These are phyloP conservation scores for Hemileccinum impolitum DNA, from an alignment of 768 basidiomycete species.

Conservation along the genomic window DNA sequence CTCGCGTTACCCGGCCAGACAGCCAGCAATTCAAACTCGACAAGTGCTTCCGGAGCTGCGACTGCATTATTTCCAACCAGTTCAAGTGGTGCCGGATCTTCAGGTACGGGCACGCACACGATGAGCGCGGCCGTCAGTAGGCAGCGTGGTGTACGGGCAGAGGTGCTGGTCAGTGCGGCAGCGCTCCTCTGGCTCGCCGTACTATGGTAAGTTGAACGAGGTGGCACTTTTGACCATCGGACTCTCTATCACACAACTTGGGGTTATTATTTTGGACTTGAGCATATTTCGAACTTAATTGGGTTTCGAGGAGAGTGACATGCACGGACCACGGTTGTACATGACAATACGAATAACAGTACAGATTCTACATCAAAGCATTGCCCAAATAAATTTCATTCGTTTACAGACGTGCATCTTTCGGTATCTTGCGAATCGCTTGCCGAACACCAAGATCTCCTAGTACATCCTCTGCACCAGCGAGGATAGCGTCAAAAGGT, in stretches of 20 bases:
- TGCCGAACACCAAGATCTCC: conserved; percentile 74
- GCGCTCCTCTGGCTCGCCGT: conserved; percentile 7
- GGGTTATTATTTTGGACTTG: conserved; percentile 4
- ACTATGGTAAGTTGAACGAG: conserved; percentile 10
- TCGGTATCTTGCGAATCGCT: conserved; percentile 68
- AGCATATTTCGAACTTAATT: not conserved
- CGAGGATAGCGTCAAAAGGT: conserved; percentile 81
- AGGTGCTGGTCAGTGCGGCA: conserved; percentile 2
- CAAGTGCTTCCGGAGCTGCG: not conserved
- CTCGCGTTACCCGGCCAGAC: conserved; percentile 28
- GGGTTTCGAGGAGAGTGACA: not conserved
- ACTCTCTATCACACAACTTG: conserved; percentile 9
- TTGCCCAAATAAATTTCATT: not conserved
- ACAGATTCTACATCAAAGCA: not conserved
- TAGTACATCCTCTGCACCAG: conserved; percentile 73
- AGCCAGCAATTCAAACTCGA: conserved; percentile 14
- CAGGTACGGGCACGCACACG: not conserved
- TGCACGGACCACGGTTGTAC: conserved; percentile 9
- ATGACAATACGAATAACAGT: not conserved
- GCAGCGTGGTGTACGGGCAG: not conserved
- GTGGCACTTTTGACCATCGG: not conserved
- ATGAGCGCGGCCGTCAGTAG: conserved; percentile 2
- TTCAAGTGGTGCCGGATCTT: not conserved
- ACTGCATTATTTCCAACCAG: not conserved
- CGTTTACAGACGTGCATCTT: conserved; percentile 39